Percentiles rank a stretch among this genome's conserved stretches.
Conservation (phyloP, 2,329 filamentous ascomycete genomes). For the Ophiostoma tasmaniense region DNA sequence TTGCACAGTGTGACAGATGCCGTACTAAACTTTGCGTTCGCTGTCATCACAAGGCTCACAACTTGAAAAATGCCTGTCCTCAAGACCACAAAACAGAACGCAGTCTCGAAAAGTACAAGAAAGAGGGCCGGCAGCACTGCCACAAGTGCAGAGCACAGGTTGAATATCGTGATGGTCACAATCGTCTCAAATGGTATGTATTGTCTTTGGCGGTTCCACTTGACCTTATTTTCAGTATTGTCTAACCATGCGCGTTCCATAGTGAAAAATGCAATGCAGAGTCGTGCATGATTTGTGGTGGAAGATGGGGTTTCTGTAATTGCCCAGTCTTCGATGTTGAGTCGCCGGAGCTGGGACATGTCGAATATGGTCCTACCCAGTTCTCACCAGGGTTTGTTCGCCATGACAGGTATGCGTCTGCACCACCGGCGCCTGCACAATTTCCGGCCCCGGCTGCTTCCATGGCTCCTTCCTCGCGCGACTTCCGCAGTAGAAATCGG, state of each 20-base stretch:
- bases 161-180: slow-evolving; percentile 73
- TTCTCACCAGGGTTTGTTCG: slow-evolving; percentile 32
- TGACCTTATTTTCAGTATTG: slow-evolving; percentile 9
- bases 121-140: slow-evolving; percentile 67
- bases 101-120: slow-evolving; percentile 56
- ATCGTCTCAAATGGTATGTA: slow-evolving; percentile 77
- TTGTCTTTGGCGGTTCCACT: slow-evolving; percentile 13
- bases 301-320: slow-evolving; percentile 73
- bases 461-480: neutral
- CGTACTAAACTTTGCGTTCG: slow-evolving; percentile 63
- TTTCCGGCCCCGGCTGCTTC: slow-evolving; percentile 11
- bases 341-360: slow-evolving; percentile 42
- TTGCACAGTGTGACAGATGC: slow-evolving; percentile 63
- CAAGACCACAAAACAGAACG: slow-evolving; percentile 57
- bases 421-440: slow-evolving; percentile 26
- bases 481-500: slow-evolving; percentile 23
- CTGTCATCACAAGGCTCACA: slow-evolving; percentile 70
- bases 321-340: slow-evolving; percentile 73
- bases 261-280: slow-evolving; percentile 55
- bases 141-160: slow-evolving; percentile 65
- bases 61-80: slow-evolving; percentile 58
- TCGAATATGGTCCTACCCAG: slow-evolving; percentile 40
- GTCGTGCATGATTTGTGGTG: slow-evolving; percentile 80
- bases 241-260: neutral
- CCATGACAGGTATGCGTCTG: slow-evolving; percentile 28